phyloP scores from a whole-genome alignment of 202 grass and related monocot genomes.

The Thinopyrum obtusiflorum region DNA sequence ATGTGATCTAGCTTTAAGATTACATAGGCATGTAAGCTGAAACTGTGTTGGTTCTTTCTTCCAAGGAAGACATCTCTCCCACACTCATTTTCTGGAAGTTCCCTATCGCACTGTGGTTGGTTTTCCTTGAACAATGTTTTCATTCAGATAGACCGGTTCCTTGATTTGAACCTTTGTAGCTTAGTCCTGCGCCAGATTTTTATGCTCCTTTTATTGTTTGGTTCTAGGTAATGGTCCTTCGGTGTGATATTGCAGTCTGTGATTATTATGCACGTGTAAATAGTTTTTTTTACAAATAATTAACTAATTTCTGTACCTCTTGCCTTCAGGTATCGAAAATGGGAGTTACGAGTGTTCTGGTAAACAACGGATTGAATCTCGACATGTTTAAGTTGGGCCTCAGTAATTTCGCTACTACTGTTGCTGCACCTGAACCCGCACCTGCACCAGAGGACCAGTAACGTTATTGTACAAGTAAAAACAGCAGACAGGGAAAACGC shows the following conservation, averaged over 20 bases:
- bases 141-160: not conserved
- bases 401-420: slow-evolving; percentile 52
- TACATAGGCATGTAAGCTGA: not conserved
- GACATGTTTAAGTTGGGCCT: slow-evolving; percentile 85
- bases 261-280: not conserved
- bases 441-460: slow-evolving; percentile 36
- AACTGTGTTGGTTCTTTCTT: not conserved
- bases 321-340: slow-evolving; percentile 78
- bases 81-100: not conserved
- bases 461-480: slow-evolving; percentile 13
- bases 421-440: slow-evolving; percentile 28
- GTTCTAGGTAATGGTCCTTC: not conserved
- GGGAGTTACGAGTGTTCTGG: slow-evolving; percentile 74
- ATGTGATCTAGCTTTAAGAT: not conserved
- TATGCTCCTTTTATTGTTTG: not conserved
- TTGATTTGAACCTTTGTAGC: not conserved
- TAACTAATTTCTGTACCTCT: slow-evolving; percentile 14
- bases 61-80: not conserved
- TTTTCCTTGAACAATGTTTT: not conserved
- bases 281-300: not conserved
- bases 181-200: not conserved
- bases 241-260: not conserved
- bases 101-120: not conserved
- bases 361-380: slow-evolving; percentile 79
- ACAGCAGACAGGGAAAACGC: not conserved